Conservation (phyloP, 73 alveolate genomes). For the Paramecium sexaurelia region DNA sequence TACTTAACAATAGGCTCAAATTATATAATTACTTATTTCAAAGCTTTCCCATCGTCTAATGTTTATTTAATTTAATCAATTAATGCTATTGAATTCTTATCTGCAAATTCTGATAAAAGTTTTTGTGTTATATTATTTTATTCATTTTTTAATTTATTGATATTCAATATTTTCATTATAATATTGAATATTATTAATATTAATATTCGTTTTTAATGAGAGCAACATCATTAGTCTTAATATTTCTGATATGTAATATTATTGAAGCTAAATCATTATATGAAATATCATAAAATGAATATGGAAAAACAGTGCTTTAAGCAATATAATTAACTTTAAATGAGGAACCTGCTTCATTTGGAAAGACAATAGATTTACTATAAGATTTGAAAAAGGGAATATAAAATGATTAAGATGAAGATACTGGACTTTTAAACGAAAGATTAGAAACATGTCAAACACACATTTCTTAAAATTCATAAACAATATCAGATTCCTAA, state of each 20-base stretch:
- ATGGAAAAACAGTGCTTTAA: conserved; percentile 11
- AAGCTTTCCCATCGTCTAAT: not conserved
- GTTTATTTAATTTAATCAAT: not conserved
- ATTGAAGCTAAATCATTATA: not conserved
- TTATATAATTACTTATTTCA: not conserved
- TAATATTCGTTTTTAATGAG: conserved; percentile 32
- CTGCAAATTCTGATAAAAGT: not conserved
- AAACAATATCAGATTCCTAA: not conserved
- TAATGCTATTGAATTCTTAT: not conserved
- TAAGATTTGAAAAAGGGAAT: not conserved
- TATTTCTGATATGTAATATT: not conserved
- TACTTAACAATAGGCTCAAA: not conserved
- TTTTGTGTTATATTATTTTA: not conserved
- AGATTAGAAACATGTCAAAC: not conserved
- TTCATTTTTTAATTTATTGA: not conserved
- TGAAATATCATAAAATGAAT: conserved; percentile 2
- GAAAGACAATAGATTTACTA: not conserved
- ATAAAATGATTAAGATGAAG: not conserved
- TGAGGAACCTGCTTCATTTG: not conserved
- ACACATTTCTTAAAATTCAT: not conserved
- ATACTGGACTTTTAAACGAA: not conserved
- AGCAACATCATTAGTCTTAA: not conserved
- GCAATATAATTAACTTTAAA: conserved; percentile 14
- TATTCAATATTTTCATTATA: not conserved
- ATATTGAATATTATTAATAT: not conserved